Conservation (phyloP, 495 filamentous ascomycete species). For the Glarea lozoyensis region DNA sequence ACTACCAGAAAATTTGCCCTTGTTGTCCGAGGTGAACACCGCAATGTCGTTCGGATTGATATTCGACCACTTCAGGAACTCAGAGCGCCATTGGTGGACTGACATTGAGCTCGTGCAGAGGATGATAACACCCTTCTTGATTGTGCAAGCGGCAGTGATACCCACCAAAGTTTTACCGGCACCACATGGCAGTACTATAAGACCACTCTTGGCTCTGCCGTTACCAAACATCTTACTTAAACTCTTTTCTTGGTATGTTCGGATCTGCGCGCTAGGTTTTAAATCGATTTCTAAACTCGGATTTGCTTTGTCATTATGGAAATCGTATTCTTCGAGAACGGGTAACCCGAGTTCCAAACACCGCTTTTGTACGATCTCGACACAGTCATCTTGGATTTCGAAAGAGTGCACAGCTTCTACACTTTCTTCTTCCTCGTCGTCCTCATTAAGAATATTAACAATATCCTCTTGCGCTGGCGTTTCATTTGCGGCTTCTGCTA, state of each 20-base stretch:
- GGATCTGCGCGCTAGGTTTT: conserved; percentile 73
- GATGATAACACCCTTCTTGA: conserved; percentile 92
- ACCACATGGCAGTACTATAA: conserved; percentile 94
- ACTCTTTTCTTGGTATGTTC: conserved; percentile 92
- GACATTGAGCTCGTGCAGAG: conserved; percentile 97
- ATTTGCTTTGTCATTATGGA: conserved; percentile 86
- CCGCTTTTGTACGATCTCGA: conserved; percentile 81
- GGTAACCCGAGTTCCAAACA: conserved; percentile 82
- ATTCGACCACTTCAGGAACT: conserved; percentile 97
- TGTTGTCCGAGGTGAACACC: conserved; percentile 90
- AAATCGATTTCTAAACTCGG: conserved; percentile 88
- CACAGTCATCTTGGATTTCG: conserved; percentile 67
- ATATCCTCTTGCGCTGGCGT: conserved; percentile 36
- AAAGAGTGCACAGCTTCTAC: conserved; percentile 90
- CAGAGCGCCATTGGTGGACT: conserved; percentile 91
- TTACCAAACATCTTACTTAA: conserved; percentile 99
- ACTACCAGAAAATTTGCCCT: conserved; percentile 77
- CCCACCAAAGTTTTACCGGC: conserved; percentile 96
- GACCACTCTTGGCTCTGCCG: conserved; percentile 89
- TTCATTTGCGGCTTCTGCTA: conserved; percentile 23
- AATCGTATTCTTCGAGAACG: conserved; percentile 94
- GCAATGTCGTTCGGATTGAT: conserved; percentile 90
- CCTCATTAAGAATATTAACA: conserved; percentile 53
- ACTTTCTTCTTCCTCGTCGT: conserved; percentile 87
- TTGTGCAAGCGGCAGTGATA: conserved; percentile 93